Percentiles rank a stretch among this genome's conserved stretches.
Evolutionary conservation across 352 stramenopile species (phyloP).

Genomic region (Pythium aristosporum): DNA sequence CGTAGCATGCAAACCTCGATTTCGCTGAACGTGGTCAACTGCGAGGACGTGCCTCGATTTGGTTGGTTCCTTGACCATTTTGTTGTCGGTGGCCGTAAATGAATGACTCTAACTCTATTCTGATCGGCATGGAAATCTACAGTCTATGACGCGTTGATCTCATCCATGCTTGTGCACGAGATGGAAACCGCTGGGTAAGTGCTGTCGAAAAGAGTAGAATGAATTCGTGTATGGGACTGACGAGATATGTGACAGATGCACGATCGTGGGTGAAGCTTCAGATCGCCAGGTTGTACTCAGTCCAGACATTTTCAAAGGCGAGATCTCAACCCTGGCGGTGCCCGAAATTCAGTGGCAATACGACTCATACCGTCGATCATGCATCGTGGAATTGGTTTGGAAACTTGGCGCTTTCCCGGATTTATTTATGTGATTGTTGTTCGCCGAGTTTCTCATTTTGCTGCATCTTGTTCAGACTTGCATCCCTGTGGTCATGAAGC

Average conservation of each 20-base stretch:
- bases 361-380: conserved; percentile 14
- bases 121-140: not conserved
- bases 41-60: conserved; percentile 18
- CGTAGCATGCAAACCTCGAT: conserved; percentile 8
- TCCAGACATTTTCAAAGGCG: conserved; percentile 9
- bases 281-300: conserved; percentile 28
- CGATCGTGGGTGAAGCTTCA: conserved; percentile 18
- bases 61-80: conserved; percentile 5
- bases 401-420: not conserved
- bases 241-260: conserved; percentile 9
- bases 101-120: not conserved
- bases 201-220: too few species aligned
- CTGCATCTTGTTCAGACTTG: conserved; percentile 25
- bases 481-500: conserved; percentile 33
- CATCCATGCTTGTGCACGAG: conserved; percentile 28
- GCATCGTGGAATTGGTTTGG: conserved; percentile 19
- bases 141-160: conserved; percentile 31
- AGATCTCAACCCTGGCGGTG: conserved; percentile 25
- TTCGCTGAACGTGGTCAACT: conserved; percentile 13
- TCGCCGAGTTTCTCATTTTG: not conserved
- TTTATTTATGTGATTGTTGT: conserved; percentile 14
- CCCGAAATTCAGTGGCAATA: conserved; percentile 24
- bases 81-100: not conserved
- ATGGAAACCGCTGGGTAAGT: conserved; percentile 26
- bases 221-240: not conserved